Percentiles rank a stretch among this genome's conserved stretches.
phyloP scores from a whole-genome alignment of 2,329 filamentous ascomycete species.

The Ascochyta pisi region DNA sequence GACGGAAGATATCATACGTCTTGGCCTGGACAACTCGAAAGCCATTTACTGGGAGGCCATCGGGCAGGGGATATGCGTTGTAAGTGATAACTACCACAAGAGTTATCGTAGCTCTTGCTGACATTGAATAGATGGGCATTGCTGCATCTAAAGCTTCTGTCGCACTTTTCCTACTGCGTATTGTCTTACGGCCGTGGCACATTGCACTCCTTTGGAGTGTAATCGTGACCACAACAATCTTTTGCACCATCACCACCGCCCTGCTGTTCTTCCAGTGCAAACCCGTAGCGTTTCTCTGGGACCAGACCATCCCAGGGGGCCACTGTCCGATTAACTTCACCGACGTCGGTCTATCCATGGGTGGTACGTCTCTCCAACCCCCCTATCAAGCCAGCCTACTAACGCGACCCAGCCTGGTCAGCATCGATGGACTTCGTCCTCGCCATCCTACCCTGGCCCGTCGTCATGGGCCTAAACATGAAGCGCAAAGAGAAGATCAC shows the following conservation, averaged over 20 bases:
- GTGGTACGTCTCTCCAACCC: constrained; percentile 17
- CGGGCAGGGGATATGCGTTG: constrained; percentile 39
- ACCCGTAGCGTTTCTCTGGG: constrained; percentile 37
- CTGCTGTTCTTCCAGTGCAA: constrained; percentile 39
- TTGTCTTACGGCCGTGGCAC: constrained; percentile 40
- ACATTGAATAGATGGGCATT: constrained; percentile 31
- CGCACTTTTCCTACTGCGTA: constrained; percentile 41
- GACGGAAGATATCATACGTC: constrained; percentile 27
- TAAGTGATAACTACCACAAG: background rate
- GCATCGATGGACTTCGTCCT: constrained; percentile 46
- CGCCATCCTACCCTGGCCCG: constrained; percentile 44
- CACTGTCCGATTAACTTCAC: constrained; percentile 40
- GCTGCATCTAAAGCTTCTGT: constrained; percentile 40
- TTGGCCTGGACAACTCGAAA: constrained; percentile 33
- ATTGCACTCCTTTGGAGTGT: constrained; percentile 41
- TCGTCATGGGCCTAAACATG: constrained; percentile 45
- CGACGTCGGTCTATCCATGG: constrained; percentile 37
- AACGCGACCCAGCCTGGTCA: constrained; percentile 34
- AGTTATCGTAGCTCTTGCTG: background rate
- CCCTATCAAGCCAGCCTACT: constrained; percentile 1
- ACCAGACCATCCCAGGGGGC: constrained; percentile 32
- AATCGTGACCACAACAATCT: constrained; percentile 33
- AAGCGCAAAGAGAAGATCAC: constrained; percentile 45
- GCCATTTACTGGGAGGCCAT: constrained; percentile 44
- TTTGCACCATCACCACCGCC: constrained; percentile 36